These are phyloP conservation scores for Sporothrix euskadiensis DNA, from an alignment of 2,329 filamentous ascomycete species.

Conservation along the genomic window DNA sequence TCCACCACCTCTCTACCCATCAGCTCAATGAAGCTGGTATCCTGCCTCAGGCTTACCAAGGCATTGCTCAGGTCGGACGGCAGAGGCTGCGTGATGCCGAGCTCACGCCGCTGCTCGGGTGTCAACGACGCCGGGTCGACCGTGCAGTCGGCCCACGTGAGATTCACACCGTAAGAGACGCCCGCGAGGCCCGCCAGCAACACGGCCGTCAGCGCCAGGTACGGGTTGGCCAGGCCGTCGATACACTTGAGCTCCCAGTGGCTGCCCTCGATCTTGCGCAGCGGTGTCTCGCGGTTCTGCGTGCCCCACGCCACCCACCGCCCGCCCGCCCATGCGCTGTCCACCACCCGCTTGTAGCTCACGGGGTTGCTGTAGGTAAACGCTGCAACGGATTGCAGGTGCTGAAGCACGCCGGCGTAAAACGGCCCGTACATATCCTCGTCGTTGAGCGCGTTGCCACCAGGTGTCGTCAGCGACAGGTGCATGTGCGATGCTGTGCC, in stretches of 20 bases:
- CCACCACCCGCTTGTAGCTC: constrained; percentile 68
- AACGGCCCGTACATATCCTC: constrained; percentile 59
- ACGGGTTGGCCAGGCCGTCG: constrained; percentile 80
- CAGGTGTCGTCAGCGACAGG: constrained; percentile 60
- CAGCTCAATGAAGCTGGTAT: constrained; percentile 48
- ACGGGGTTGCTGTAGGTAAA: constrained; percentile 66
- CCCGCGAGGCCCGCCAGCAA: constrained; percentile 62
- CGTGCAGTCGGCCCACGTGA: constrained; percentile 56
- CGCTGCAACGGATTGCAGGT: constrained; percentile 66
- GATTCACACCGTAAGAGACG: constrained; percentile 45
- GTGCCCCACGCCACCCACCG: constrained; percentile 79
- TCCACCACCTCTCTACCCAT: constrained; percentile 55
- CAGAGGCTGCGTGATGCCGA: constrained; percentile 57
- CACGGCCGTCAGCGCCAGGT: constrained; percentile 65
- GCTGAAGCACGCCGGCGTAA: constrained; percentile 68
- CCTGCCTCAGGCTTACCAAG: constrained; percentile 51
- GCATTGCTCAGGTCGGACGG: constrained; percentile 58
- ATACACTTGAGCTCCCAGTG: constrained; percentile 79
- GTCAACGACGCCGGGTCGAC: constrained; percentile 56
- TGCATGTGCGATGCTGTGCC: constrained; percentile 71
- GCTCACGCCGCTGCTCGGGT: constrained; percentile 47
- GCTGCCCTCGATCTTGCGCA: constrained; percentile 64
- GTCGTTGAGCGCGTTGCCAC: constrained; percentile 33
- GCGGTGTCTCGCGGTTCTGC: constrained; percentile 74
- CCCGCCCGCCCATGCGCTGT: constrained; percentile 76